Base-by-base conservation (phyloP, 768 basidiomycete species). In the Leccinum incarnatum region DNA sequence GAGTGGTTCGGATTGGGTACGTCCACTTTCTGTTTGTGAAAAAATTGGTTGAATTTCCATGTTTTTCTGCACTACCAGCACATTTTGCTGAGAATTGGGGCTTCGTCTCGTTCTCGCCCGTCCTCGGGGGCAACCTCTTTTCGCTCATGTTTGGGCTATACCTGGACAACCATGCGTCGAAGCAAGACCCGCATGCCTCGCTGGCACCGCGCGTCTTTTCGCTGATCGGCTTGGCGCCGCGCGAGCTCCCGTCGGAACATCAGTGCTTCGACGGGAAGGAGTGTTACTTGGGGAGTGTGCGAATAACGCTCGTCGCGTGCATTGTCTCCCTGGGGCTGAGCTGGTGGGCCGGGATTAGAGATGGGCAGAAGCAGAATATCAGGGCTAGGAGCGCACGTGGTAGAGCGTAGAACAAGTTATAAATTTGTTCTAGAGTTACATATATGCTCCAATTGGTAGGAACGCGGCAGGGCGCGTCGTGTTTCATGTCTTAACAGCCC, bases 51-150 rank as follows among this genome's bases (percentile, higher is more conserved):
- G 40, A 19, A 45, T 19, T n/a, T 19, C 4, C 10, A 19, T 19
- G n/a, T 23, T 19, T 42, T 42, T n/a, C 10, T 19, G 42, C 19
- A 19, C 42, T 19, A 11, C 10, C 62, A 87, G 86, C 78, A 12
- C 88, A 89, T 68, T 89, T 91, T 64, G 87, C 86, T 1, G 88
- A 94, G 75, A 95, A 95, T 72, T 93, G 88, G 89, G 93, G 93
- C 9, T 91, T 82, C 67, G 77, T 89, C 25, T 83, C 84, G 19
- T 73, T 92, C 50, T 82, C 89, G 1, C 91, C 94, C 1, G 74
- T 93, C 55, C n/a, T 87, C 6, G 90, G 88, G 4, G 88, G 88
- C 0, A 95, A 95, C 73, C 49, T 94, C 1, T 90, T 93, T 71
- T 93, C 91, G n/a, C 64, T 95, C 53, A 76, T 86, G 47, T 95